These are phyloP conservation scores for Pulicaria dysenterica DNA, from an alignment of 129 eudicot species.

Conservation along the genomic window DNA sequence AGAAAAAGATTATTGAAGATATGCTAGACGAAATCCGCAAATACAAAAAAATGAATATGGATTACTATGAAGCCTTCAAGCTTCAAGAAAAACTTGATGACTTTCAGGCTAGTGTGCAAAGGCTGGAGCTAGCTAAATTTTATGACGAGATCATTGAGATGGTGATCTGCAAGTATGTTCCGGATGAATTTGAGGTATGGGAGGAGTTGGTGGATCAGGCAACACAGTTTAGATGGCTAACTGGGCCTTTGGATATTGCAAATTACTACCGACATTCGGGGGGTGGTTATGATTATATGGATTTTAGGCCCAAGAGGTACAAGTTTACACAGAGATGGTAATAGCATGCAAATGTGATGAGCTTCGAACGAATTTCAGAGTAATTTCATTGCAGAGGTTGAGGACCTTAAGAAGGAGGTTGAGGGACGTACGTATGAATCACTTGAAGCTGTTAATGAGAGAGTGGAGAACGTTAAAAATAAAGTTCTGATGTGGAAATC, in stretches of 20 bases:
- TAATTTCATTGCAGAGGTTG: conserved; percentile 27
- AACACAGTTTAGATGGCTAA: conserved; percentile 52
- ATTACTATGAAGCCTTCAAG: conserved; percentile 43
- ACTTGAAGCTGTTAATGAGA: conserved; percentile 16
- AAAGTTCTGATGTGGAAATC: conserved; percentile 11
- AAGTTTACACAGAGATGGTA: conserved; percentile 65
- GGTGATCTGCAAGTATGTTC: conserved; percentile 66
- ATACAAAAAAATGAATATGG: conserved; percentile 43
- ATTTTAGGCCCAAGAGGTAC: conserved; percentile 60
- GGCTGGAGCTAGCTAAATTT: conserved; percentile 72
- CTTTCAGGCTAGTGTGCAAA: conserved; percentile 55
- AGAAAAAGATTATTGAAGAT: conserved; percentile 13
- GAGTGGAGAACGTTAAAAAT: background rate
- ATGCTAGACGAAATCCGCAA: background rate
- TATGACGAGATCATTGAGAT: conserved; percentile 76
- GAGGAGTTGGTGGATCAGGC: conserved; percentile 60
- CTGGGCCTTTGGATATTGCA: conserved; percentile 84
- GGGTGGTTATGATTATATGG: conserved; percentile 16
- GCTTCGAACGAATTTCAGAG: conserved; percentile 29
- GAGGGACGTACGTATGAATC: background rate
- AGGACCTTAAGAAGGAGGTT: conserved; percentile 20
- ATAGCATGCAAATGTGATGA: conserved; percentile 38
- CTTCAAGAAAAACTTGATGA: background rate
- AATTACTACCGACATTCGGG: conserved; percentile 70
- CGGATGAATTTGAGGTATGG: conserved; percentile 76